phyloP scores from a whole-genome alignment of 352 stramenopile species.

The Phytophthora tubulina region DNA sequence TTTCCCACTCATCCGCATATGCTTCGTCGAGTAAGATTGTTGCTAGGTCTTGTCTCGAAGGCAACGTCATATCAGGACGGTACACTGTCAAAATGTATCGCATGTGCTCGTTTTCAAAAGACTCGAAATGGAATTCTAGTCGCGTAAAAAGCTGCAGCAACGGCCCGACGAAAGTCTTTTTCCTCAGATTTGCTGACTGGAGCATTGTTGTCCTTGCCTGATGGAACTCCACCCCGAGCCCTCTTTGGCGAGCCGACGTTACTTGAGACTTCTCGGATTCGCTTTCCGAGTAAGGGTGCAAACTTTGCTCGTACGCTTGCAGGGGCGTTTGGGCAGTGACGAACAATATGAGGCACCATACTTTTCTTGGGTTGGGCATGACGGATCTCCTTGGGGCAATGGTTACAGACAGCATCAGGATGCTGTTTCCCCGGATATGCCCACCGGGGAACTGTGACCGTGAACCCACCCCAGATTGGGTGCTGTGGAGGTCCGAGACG shows the following conservation, averaged over 20 bases:
- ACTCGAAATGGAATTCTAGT: conserved; percentile 11
- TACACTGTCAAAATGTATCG: neutral
- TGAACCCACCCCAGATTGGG: neutral
- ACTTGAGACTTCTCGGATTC: neutral
- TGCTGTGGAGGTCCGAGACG: neutral
- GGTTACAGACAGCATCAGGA: neutral
- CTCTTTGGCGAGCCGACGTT: neutral
- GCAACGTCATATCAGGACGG: neutral
- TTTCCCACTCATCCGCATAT: conserved; percentile 5
- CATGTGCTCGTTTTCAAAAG: conserved; percentile 1
- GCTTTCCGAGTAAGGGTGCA: neutral
- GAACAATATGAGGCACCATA: conserved; percentile 10
- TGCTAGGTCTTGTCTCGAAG: conserved; percentile 1
- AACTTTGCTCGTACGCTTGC: neutral
- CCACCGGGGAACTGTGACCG: neutral
- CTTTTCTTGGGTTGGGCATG: conserved; percentile 1
- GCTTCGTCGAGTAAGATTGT: neutral
- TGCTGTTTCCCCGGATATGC: neutral
- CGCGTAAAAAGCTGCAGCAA: conserved; percentile 2
- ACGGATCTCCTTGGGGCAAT: neutral
- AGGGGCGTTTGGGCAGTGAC: neutral
- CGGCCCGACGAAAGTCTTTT: neutral
- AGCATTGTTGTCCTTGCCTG: neutral
- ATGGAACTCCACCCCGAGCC: neutral
- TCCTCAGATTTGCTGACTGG: neutral